These are phyloP conservation scores for Buxus sempervirens DNA, from an alignment of 164 flowering plant genomes.

Conservation along the genomic window DNA sequence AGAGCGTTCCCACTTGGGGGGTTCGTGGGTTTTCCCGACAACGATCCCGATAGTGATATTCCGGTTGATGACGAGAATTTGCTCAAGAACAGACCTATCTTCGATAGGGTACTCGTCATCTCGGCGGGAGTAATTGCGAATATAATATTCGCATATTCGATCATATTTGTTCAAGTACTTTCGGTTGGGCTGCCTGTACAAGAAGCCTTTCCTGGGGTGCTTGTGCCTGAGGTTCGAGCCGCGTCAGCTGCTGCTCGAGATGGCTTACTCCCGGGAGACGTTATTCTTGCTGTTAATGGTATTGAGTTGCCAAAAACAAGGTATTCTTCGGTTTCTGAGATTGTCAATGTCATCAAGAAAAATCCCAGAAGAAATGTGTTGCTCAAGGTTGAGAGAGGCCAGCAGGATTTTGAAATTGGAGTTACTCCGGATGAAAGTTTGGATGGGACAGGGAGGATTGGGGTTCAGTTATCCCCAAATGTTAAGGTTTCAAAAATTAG, in stretches of 20 bases:
- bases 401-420: conserved; percentile 43
- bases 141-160: conserved; percentile 72
- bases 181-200: conserved; percentile 92
- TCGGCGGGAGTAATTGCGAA: conserved; percentile 97
- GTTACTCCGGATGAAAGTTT: conserved; percentile 75
- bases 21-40: conserved; percentile 96
- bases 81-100: conserved; percentile 81
- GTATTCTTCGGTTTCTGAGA: conserved; percentile 50
- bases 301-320: conserved; percentile 47
- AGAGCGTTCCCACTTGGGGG: conserved; percentile 99
- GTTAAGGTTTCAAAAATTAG: conserved; percentile 49
- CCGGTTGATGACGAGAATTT: conserved; percentile 83
- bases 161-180: conserved; percentile 71
- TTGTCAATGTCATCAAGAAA: conserved; percentile 72
- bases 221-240: conserved; percentile 80
- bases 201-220: conserved; percentile 85
- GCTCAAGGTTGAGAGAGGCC: conserved; percentile 60
- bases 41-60: conserved; percentile 93
- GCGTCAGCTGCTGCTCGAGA: conserved; percentile 83
- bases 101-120: conserved; percentile 76
- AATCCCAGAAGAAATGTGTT: conserved; percentile 64
- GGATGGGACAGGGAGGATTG: conserved; percentile 86
- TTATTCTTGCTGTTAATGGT: conserved; percentile 68
- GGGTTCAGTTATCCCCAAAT: conserved; percentile 87
- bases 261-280: conserved; percentile 85